Conservation (phyloP, 163 green algal genomes). For the Scenedesmus sp. region DNA sequence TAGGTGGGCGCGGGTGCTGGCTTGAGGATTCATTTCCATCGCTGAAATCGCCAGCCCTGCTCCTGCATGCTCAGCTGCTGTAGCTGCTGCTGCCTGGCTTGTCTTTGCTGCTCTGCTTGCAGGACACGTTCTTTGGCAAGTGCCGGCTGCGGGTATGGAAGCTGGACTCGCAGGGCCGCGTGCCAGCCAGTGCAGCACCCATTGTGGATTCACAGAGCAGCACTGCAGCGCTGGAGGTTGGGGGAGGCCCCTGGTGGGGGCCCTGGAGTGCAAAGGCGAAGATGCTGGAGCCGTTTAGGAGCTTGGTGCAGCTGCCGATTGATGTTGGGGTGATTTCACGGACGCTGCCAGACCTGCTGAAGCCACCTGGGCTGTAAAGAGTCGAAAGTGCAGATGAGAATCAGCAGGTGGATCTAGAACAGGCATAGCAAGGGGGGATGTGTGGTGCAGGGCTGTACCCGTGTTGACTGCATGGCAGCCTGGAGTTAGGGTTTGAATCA, state of each 20-base stretch:
- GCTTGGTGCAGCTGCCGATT: constrained; percentile 82
- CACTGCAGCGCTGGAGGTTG: constrained; percentile 82
- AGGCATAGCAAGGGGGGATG: not conserved
- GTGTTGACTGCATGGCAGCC: too few relatives aligned
- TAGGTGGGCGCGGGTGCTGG: not conserved
- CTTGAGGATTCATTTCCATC: not conserved
- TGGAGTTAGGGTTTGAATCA: too few relatives aligned
- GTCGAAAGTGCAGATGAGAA: not conserved
- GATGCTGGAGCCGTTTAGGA: constrained; percentile 88
- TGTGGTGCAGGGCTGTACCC: not conserved
- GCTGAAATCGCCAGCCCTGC: too few relatives aligned
- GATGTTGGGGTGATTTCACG: constrained; percentile 75
- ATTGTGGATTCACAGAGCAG: constrained; percentile 76
- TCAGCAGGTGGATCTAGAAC: too few relatives aligned
- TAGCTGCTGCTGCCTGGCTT: not conserved
- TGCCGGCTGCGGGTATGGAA: constrained; percentile 80
- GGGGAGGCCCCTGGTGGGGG: constrained; percentile 90
- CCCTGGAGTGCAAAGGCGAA: constrained; percentile 77
- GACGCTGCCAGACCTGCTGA: constrained; percentile 66
- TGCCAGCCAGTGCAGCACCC: constrained; percentile 20
- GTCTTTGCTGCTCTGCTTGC: not conserved
- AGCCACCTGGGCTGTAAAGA: constrained; percentile 79
- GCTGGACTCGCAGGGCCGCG: constrained; percentile 17
- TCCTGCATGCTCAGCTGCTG: not conserved
- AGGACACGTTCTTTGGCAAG: constrained; percentile 90